Conservation (phyloP, 163 green algal genomes). For the Picocystis sp. region DNA sequence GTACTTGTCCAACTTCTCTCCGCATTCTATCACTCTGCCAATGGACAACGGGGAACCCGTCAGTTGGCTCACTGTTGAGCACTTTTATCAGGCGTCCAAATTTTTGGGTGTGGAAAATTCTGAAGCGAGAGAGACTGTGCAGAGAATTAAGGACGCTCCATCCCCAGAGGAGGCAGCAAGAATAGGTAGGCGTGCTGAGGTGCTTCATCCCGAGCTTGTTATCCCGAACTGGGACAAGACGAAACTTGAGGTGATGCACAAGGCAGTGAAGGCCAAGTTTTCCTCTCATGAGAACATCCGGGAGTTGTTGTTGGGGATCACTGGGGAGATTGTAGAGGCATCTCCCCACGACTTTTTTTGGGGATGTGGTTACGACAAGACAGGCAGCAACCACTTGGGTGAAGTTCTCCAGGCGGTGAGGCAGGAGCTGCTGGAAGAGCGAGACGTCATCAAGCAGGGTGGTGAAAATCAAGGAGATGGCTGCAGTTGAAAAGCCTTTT, state of each 20-base stretch:
- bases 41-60: no score
- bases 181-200: constrained; percentile 54
- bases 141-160: not conserved
- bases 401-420: constrained; percentile 63
- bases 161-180: constrained; percentile 77
- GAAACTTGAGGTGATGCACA: constrained; percentile 73
- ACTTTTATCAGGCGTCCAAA: constrained; percentile 5
- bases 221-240: constrained; percentile 49
- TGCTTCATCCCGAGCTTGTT: constrained; percentile 43
- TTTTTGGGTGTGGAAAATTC: not conserved
- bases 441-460: no score
- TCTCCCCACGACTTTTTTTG: constrained; percentile 82
- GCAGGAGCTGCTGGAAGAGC: constrained; percentile 25
- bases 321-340: constrained; percentile 51
- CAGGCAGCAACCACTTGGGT: constrained; percentile 68
- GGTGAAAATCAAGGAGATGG: no score
- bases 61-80: not conserved
- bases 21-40: constrained; percentile 25
- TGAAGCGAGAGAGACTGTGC: not conserved
- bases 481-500: no score
- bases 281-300: constrained; percentile 37
- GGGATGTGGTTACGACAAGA: constrained; percentile 61
- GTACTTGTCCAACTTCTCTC: constrained; percentile 79
- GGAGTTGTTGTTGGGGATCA: constrained; percentile 58
- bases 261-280: constrained; percentile 71